A percentile compares a stretch with the other conserved stretches of the same genome.
These are phyloP conservation scores for Huntiella bhutanensis DNA, from an alignment of 2,329 filamentous ascomycete species.

Conservation along the genomic window DNA sequence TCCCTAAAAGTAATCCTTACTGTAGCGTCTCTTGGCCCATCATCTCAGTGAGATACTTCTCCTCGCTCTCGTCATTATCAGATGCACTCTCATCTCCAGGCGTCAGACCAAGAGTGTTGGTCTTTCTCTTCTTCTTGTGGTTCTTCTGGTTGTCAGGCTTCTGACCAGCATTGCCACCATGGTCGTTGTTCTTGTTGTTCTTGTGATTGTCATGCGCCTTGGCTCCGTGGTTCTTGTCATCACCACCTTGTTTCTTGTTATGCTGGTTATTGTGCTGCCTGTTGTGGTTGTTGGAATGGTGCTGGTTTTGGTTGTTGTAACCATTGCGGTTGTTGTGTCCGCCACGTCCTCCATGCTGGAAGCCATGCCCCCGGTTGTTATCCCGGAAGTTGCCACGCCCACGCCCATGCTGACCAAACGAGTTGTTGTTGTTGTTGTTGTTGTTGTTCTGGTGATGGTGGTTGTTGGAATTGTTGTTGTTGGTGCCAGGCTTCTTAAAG, in stretches of 20 bases:
- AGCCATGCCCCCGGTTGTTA: constrained; percentile 11
- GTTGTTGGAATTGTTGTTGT: constrained; percentile 16
- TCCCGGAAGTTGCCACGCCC: constrained; percentile 21
- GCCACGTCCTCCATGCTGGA: constrained; percentile 22
- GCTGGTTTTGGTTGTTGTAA: constrained; percentile 19
- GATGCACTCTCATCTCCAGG: constrained; percentile 44
- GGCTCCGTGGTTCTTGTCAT: neutral
- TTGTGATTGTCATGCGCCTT: constrained; percentile 17
- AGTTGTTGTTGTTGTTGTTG: constrained; percentile 4
- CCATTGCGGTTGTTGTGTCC: constrained; percentile 28
- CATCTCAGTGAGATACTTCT: constrained; percentile 41
- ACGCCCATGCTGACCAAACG: constrained; percentile 18
- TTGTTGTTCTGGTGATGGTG: constrained; percentile 14
- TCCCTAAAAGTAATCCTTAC: constrained; percentile 21
- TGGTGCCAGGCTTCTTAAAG: neutral
- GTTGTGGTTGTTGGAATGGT: constrained; percentile 15
- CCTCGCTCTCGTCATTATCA: constrained; percentile 51
- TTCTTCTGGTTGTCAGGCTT: constrained; percentile 26
- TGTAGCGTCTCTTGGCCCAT: constrained; percentile 36
- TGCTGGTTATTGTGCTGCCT: constrained; percentile 12
- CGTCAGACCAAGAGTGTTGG: constrained; percentile 52
- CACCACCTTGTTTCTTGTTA: constrained; percentile 8
- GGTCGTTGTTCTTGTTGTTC: constrained; percentile 15
- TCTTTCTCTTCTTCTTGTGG: constrained; percentile 55
- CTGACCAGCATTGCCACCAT: constrained; percentile 13